Base-by-base conservation (phyloP, 2,329 filamentous ascomycete species). In the Cercospora sp. region DNA sequence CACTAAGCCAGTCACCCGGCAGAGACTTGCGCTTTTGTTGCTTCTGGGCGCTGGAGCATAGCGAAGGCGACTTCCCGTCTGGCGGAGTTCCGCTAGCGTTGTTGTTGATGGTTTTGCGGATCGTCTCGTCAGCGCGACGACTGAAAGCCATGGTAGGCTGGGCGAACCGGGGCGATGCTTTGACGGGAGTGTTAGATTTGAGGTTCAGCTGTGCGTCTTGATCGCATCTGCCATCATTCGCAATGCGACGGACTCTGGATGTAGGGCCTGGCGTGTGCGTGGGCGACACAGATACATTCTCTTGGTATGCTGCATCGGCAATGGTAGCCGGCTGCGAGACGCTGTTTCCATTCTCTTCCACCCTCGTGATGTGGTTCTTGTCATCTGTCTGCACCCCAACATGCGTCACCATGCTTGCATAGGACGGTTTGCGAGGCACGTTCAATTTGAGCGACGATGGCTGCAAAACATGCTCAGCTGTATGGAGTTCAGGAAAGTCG, bases 121-220 rank as follows among this genome's bases (percentile, higher is more conserved):
- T 62, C 1, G 72, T 74, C 40, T 74, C 71, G n/a, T 71, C 68
- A 20, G 72, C 70, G 40, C 73, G 72, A 36, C 71, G 69, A 20
- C 69, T 63, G 67, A 71, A 73, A 3, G 76, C 73, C 62, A 71
- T 67, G 1, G 76, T 78, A 2, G 76, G 74, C 66, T 76, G 74
- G 8, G 76, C 76, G 59, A 78, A 78, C 40, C 69, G 74, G 26
- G 75, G 71, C 13, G 69, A 67, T 16, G 51, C 13, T 20, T 65
- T 66, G 5, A 20, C 28, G 5, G 45, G 33, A 6, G 64, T 36
- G 13, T 23, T 8, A 5, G 12, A 12, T 40, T 60, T 65, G 7
- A 58, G 18, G 13, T 5, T 59, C 13, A 31, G n/a, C n/a, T 40
- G 18, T 5, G 36, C 20, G 36, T 57, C 63, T 23, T 31, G 33